Evolutionary conservation across 208 protist genomes (phyloP).

Genomic region (Acanthamoeba triangularis): DNA sequence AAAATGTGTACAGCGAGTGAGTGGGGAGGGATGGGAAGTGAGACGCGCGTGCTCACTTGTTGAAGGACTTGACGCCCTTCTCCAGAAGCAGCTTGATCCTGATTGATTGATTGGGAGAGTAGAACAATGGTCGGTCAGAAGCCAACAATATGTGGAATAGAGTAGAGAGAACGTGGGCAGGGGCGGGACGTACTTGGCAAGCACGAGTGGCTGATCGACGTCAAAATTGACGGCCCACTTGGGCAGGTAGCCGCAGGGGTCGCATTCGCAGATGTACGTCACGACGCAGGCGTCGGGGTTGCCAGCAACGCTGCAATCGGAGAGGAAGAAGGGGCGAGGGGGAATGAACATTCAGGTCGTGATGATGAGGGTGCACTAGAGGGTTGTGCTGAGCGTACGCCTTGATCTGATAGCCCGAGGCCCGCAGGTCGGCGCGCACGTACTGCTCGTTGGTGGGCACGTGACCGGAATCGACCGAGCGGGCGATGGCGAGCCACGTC

Average conservation of each 20-base stretch:
- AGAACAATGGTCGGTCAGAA: background rate
- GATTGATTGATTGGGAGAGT: background rate
- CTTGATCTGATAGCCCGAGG: constrained; percentile 59
- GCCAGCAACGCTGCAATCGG: background rate
- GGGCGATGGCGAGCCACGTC: constrained; percentile 44
- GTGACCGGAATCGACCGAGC: constrained; percentile 36
- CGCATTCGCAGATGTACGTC: constrained; percentile 55
- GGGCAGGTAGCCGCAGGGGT: constrained; percentile 47
- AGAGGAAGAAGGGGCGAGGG: background rate
- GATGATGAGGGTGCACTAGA: background rate
- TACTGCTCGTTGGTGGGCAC: constrained; percentile 12
- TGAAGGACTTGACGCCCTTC: constrained; percentile 60
- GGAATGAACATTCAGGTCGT: background rate
- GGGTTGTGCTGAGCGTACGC: background rate
- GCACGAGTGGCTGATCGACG: constrained; percentile 49
- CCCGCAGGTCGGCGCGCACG: constrained; percentile 13
- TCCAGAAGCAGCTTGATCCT: constrained; percentile 68
- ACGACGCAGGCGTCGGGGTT: constrained; percentile 18
- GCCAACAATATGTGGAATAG: background rate
- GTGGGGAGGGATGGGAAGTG: too few species aligned
- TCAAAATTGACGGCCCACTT: constrained; percentile 70
- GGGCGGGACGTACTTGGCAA: background rate
- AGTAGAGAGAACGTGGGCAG: background rate
- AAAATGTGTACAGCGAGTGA: background rate
- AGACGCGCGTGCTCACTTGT: constrained; percentile 23